Evolutionary conservation across 257 asterid genomes (phyloP).

Genomic region (Cinchona pubescens): DNA sequence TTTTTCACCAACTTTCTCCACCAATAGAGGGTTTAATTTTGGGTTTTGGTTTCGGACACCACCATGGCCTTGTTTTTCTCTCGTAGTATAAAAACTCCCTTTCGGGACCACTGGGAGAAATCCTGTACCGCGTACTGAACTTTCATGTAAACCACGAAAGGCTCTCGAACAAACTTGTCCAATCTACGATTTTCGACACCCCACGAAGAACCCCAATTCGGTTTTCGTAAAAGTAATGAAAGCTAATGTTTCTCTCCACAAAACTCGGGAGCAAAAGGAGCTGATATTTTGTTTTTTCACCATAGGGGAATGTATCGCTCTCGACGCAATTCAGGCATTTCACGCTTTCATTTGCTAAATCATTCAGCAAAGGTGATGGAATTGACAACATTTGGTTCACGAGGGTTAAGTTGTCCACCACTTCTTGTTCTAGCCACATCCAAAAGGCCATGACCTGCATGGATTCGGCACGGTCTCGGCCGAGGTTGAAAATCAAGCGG

Average conservation of each 20-base stretch:
- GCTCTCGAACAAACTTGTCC: constrained; percentile 45
- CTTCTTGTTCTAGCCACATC: constrained; percentile 51
- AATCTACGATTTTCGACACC: constrained; percentile 18
- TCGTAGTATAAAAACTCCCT: too few relatives aligned
- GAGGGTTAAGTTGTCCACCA: constrained; percentile 15
- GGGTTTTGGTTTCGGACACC: neutral
- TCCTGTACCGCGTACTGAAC: neutral
- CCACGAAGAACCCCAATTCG: constrained; percentile 33
- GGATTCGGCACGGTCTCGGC: constrained; percentile 52
- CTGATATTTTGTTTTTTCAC: neutral
- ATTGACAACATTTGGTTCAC: constrained; percentile 31
- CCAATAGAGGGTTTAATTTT: neutral
- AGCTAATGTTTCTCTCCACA: constrained; percentile 11
- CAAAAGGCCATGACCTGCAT: constrained; percentile 49
- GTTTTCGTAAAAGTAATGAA: constrained; percentile 35
- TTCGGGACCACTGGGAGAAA: neutral
- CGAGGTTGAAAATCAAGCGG: constrained; percentile 29
- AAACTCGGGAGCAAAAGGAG: constrained; percentile 29
- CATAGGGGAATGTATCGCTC: constrained; percentile 16
- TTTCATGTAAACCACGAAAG: constrained; percentile 37
- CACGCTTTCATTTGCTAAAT: constrained; percentile 38
- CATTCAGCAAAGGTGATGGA: constrained; percentile 28
- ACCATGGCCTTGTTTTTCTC: neutral
- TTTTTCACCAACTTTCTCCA: neutral
- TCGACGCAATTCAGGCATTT: constrained; percentile 42